Base-by-base conservation (phyloP, 768 basidiomycete species). In the Lactarius quietus region DNA sequence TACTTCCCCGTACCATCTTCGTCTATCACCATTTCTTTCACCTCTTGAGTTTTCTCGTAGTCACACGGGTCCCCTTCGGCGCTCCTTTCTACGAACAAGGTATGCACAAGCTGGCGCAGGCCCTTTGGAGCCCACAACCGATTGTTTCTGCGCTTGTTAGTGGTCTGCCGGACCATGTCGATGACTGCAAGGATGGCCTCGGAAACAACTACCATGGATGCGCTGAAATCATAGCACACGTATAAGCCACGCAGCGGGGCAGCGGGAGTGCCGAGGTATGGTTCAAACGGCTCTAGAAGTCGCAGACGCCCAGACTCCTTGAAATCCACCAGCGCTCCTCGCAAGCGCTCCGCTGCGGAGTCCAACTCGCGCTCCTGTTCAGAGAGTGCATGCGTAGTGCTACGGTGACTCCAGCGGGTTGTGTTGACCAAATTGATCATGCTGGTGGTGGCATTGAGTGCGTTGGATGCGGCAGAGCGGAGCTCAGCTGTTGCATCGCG, bases 41-140 rank as follows among this genome's bases (percentile, higher is more conserved):
- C 67, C 7, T 72, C 70, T 48, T 71, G 71, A 52, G 74, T 66
- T 63, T 77, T 75, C 15, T 74, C 75, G 28, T 74, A 72, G 33
- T 68, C 68, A 33, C 57, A 45, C 29, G 64, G 54, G 60, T 76
- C 65, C 56, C 73, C 63, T 53, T 74, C 71, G 12, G 71, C 73
- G 6, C 59, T 58, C 41, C 72, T 70, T 63, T 76, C 72, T 1
- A 73, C 68, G 1, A 66, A 66, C 10, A 77, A 33, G 39, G 76
- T 67, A 66, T 74, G 75, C 68, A 69, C 73, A 14, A 76, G 57
- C 52, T 68, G 59, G 67, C 78, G 54, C 69, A 85, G 62, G 9
- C 81, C 81, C 35, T 76, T 81, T 6, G 86, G 85, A 17, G 78
- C 78, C 80, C 85, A 85, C 29, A 85, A 68, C 64, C 79, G 74